Evolutionary conservation across 1,139 yeast genomes (phyloP), one percentile per base, ranked within the genome.

Genomic region (Ogataea hybrid): DNA sequence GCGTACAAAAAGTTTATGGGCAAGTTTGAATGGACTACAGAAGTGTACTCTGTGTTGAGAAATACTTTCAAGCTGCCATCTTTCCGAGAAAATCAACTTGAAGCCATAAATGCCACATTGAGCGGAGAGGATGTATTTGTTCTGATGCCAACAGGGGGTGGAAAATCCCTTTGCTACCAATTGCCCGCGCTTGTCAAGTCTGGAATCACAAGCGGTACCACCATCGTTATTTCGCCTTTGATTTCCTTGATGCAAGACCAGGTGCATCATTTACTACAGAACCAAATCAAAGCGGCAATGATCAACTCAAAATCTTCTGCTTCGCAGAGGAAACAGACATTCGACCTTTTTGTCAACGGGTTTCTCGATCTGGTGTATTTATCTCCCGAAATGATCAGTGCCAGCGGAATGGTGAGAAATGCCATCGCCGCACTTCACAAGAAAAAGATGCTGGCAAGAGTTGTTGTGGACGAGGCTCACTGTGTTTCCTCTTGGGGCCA

Each of bases 401-500:
- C 84, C 5, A 87, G 95, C 29, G 73, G 67, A 8, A 80, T 81
- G 56, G 80, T 94, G 41, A 84, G 79, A 56, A 71, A 70, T 42
- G 82, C 83, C 1, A 79, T 94, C 39, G 68, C 71, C 12, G 70
- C 66, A 39, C 66, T 92, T 15, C 71, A 85, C 59, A 67, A 70
- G 3, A 72, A 71, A 29, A 68, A 73, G 5, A 68, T 70, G 53
- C 66, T 94, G 31, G 96, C 97, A 0, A 70, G 97, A 41, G 77
- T 94, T 25, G 97, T 94, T 9, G 89, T 94, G 36, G 99, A 94
- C 65, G 99, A 94, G 60, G 98, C 98, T 0, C 99, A 94, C 65
- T 94, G 99, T 73, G 95, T 94, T 43, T 87, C 96, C 46, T 85
- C 95, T 9, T 94, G 99, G 99, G 99, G 99, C 14, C 98, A 94